phyloP scores from a whole-genome alignment of 768 basidiomycete species.

The Tubosaeta sp. region DNA sequence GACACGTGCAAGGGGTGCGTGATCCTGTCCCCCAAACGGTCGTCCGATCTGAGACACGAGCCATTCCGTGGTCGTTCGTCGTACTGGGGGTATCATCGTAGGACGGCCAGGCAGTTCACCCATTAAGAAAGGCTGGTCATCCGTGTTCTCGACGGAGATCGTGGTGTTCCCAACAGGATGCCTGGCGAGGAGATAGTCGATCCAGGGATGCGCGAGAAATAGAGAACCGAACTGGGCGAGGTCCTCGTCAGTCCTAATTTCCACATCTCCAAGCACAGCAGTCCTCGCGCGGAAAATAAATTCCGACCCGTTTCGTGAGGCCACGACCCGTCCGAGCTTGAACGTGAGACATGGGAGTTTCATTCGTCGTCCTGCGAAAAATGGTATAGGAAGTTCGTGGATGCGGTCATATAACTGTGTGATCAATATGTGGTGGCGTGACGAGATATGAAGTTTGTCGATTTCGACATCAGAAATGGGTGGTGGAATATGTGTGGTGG shows the following conservation, averaged over 20 bases:
- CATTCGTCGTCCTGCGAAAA: neutral
- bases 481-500: constrained; percentile 1
- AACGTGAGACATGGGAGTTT: constrained; percentile 10
- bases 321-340: neutral
- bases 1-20: neutral
- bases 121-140: neutral
- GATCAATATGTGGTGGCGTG: neutral
- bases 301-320: neutral
- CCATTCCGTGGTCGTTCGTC: neutral
- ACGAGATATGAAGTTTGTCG: neutral
- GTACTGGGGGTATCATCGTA: too few species aligned
- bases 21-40: neutral
- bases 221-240: neutral
- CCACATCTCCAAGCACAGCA: neutral
- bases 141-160: neutral
- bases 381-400: neutral
- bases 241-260: constrained; percentile 7
- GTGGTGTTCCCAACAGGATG: neutral
- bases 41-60: neutral
- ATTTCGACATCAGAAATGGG: neutral
- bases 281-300: neutral
- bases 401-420: constrained; percentile 4
- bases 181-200: constrained; percentile 7
- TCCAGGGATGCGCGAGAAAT: constrained; percentile 9
- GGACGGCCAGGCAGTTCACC: neutral